These are phyloP conservation scores for Herpetospermum pedunculosum DNA, from an alignment of 306 rosid genomes.

Conservation along the genomic window DNA sequence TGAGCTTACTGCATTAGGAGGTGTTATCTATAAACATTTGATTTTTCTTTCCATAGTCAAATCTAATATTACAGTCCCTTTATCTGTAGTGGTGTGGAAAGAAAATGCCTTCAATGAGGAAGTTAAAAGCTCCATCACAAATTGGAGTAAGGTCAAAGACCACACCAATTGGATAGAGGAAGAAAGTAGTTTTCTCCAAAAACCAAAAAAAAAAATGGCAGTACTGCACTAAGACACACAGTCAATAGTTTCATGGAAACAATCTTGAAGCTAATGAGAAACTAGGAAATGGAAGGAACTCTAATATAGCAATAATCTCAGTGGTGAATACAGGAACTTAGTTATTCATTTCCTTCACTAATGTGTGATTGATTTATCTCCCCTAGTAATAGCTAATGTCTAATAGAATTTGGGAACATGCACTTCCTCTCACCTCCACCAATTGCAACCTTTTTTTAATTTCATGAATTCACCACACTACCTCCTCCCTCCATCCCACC, in stretches of 20 bases:
- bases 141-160: constrained; percentile 82
- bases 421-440: not conserved
- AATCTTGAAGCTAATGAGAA: not conserved
- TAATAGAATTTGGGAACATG: not conserved
- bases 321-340: not conserved
- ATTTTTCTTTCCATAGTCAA: no score
- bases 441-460: not conserved
- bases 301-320: not conserved
- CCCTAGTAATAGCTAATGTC: not conserved
- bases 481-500: not conserved
- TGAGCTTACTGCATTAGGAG: no score
- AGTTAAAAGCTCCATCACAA: no score
- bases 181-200: constrained; percentile 85
- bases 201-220: no score
- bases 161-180: constrained; percentile 76
- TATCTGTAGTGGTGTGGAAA: no score
- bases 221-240: constrained; percentile 41
- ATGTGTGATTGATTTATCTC: not conserved
- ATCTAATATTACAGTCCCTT: no score
- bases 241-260: constrained; percentile 8
- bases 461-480: not conserved
- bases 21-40: no score
- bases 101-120: no score
- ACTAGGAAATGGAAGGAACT: not conserved
- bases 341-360: not conserved